Evolutionary conservation across 768 basidiomycete species (phyloP), one percentile per base, ranked within the genome.

Genomic region (Tricholoma hemisulphureum): DNA sequence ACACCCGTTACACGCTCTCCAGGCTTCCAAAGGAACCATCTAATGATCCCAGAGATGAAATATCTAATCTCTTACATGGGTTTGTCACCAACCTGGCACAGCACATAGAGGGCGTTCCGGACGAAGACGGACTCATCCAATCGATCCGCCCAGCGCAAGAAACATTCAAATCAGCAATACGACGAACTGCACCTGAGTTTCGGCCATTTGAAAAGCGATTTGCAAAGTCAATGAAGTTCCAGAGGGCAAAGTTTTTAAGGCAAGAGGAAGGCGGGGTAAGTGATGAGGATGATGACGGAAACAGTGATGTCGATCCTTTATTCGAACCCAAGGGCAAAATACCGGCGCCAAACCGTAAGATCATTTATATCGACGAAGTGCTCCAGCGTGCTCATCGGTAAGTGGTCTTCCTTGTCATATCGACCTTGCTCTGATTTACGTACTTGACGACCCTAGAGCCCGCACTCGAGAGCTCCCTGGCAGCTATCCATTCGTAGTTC

Each of bases 401-500:
- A 26, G 82, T 16, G 0, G 2, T 18, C 31, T 23, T 13, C n/a
- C 6, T 9, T 6, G 51, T 14, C 8, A n/a, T 5, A 23, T 23
- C 28, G 26, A 14, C 26, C 2, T 28, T 10, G 4, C 4, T 21
- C 41, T 43, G 10, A 16, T 45, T 52, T 7, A 53, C 11, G 34
- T 34, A 26, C 51, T 34, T 13, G 31, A 51, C 24, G 29, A 11
- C 56, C 2, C 21, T 39, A 91, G 90, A 20, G 83, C 89, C 1
- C 79, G 85, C 3, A 86, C 88, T 0, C 82, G 90, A 1, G 88
- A 91, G 61, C 77, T 91, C 0, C 88, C 88, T 0, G 85, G 82
- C 11, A 80, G 80, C 57, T 87, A 83, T 58, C 88, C 88, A 0
- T 89, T 85, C 58, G 72, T 83, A 0, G 84, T 90, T 0, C 81